These are phyloP conservation scores for Pseudocercospora macadamiae DNA, from an alignment of 2,329 filamentous ascomycete species.

Conservation along the genomic window DNA sequence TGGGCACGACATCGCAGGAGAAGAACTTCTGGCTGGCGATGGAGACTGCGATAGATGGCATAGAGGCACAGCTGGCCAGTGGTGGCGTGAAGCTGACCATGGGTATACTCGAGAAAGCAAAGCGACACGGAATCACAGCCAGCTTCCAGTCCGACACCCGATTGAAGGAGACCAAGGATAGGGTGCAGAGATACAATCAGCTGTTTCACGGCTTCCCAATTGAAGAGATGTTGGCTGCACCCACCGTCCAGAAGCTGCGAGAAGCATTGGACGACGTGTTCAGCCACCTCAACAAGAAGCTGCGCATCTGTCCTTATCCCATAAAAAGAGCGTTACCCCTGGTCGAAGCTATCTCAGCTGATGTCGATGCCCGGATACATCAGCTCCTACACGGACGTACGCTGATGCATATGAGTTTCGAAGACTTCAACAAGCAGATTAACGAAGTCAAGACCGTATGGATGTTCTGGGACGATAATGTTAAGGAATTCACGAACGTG, in stretches of 20 bases:
- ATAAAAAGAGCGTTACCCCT: slow-evolving; percentile 87
- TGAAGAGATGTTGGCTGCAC: slow-evolving; percentile 90
- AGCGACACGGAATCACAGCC: slow-evolving; percentile 95
- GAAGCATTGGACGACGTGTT: slow-evolving; percentile 91
- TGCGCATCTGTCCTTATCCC: slow-evolving; percentile 94
- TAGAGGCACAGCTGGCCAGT: slow-evolving; percentile 84
- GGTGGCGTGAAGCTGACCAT: slow-evolving; percentile 89
- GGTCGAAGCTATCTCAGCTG: slow-evolving; percentile 95
- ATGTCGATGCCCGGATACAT: slow-evolving; percentile 85
- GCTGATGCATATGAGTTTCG: slow-evolving; percentile 88
- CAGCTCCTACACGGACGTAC: slow-evolving; percentile 81
- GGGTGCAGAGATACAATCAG: slow-evolving; percentile 98
- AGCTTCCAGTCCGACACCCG: slow-evolving; percentile 97
- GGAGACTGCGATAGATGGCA: slow-evolving; percentile 89
- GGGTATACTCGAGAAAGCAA: slow-evolving; percentile 93
- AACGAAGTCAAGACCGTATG: slow-evolving; percentile 82
- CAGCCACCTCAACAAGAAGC: slow-evolving; percentile 93
- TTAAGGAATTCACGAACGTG: slow-evolving; percentile 97
- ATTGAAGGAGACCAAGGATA: slow-evolving; percentile 91
- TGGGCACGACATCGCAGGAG: slow-evolving; percentile 86
- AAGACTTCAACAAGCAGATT: slow-evolving; percentile 87
- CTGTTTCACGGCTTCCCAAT: slow-evolving; percentile 97
- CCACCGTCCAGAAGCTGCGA: slow-evolving; percentile 82
- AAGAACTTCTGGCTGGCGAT: slow-evolving; percentile 99
- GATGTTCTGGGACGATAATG: slow-evolving; percentile 88